Base-by-base conservation (phyloP, 768 basidiomycete genomes). In the Tricholoma matsutake region DNA sequence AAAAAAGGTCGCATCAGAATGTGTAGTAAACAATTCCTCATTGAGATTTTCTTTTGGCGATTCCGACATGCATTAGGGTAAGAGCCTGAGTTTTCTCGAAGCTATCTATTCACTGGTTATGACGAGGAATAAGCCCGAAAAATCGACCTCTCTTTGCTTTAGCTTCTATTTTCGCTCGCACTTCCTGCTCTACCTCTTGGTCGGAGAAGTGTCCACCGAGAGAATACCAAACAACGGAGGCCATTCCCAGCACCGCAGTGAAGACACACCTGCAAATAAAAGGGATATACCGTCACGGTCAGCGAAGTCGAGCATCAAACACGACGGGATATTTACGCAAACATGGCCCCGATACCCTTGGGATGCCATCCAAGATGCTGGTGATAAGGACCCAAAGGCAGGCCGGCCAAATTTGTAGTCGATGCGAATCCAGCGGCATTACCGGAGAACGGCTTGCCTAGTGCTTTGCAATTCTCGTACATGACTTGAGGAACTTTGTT, bases 381-480 rank as follows among this genome's bases (percentile, higher is more conserved):
- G 14, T 78, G 85, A 80, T 75, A 94, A 5, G 94, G 94, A 2
- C 91, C 91, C 22, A 82, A 65, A 11, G 75, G 76, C 25, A 90
- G 73, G 11, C 93, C 88, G 35, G 71, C 63, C 64, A 96, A 80
- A 68, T 97, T 89, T 8, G 85, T 86, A 13, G 85, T 73, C 20
- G 85, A 86, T 2, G 81, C 81, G 64, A 84, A 81, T 0, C 96
- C 96, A 11, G 92, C 96, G 0, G 93, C 94, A 72, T 99, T 99
- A 10, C 96, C 96, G 1, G 82, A 83, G 4, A 74, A 75, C 0
- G 86, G 84, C 43, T 81, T 69, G 9, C 83, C 81, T 41, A 83
- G 85, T 25, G 82, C 77, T 2, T 77, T 72, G 73, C 96, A 99
- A 62, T 98, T 89, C 62, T 94, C 86, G 57, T 75, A 76, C 66